A percentile compares a stretch with the other conserved stretches of the same genome.
Conservation (phyloP, 2,329 filamentous ascomycete species). For the Gliomastix tumulicola region DNA sequence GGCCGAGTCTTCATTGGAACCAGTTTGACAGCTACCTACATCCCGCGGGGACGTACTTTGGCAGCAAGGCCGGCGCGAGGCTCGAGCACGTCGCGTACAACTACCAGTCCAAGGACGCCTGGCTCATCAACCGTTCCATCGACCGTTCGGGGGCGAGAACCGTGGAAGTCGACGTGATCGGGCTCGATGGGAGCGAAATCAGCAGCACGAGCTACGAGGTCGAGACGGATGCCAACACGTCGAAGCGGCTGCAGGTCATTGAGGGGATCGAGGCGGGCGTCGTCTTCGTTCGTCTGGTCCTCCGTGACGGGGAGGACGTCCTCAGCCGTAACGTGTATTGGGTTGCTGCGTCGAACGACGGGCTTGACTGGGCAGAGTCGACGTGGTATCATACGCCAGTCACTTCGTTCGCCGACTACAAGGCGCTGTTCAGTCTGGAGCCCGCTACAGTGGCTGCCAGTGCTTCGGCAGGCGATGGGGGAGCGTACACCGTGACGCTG, state of each 20-base stretch:
- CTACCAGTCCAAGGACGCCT: constrained; percentile 36
- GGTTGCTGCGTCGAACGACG: constrained; percentile 38
- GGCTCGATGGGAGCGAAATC: constrained; percentile 34
- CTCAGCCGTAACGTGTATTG: constrained; percentile 57
- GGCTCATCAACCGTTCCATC: constrained; percentile 47
- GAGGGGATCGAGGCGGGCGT: constrained; percentile 25
- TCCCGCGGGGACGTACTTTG: constrained; percentile 51
- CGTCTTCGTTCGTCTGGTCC: constrained; percentile 41
- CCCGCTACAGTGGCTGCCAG: constrained; percentile 26
- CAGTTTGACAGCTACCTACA: constrained; percentile 57
- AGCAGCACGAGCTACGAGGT: constrained; percentile 18
- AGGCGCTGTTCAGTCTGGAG: constrained; percentile 29
- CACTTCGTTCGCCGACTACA: constrained; percentile 39
- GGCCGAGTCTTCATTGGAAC: constrained; percentile 59
- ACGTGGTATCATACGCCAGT: constrained; percentile 55
- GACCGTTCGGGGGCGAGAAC: constrained; percentile 27
- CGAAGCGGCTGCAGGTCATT: constrained; percentile 19
- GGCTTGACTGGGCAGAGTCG: constrained; percentile 47
- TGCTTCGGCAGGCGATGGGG: constrained; percentile 2
- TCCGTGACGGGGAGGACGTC: constrained; percentile 23
- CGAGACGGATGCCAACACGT: constrained; percentile 34
- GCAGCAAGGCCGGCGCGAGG: constrained; percentile 43
- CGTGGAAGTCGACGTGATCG: constrained; percentile 42
- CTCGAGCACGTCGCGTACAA: constrained; percentile 50
- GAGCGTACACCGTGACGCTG: constrained; percentile 27